Evolutionary conservation across 1,139 yeast genomes (phyloP), one percentile per base, ranked within the genome.

Genomic region (Magnusiomyces tetraspermus): DNA sequence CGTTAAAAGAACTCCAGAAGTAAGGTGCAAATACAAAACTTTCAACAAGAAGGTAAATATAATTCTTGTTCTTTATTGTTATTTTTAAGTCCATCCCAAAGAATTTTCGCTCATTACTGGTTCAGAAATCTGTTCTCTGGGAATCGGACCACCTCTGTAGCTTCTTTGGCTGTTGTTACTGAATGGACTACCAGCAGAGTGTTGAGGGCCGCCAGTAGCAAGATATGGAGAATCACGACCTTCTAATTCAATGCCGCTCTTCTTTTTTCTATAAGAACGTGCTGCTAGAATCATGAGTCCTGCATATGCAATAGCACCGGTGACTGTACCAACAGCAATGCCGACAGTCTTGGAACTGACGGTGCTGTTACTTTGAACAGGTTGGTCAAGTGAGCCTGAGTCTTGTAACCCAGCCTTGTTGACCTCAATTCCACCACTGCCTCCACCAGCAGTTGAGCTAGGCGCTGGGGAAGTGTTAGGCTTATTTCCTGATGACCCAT

Each of bases 91-190:
- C 73, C 73, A 70, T 33, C 74, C 74, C 17, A 70, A 61, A 21
- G 72, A 67, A 60, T 71, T 71, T 53, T 69, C 73, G 53, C 72
- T 65, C 63, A 67, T 66, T 19, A 71, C 71, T 13, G 74, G 74
- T 51, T 63, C 67, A 42, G 72, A 69, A 50, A 70, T 70, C 48
- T 62, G 66, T 30, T 48, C 59, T 49, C 43, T 51, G 30, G 31
- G 60, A 47, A 21, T 55, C 49, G 38, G 57, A 31, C 46, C 59
- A 51, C 28, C 49, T 6, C 47, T 15, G 4, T 6, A n/a, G 17
- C 43, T 40, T 6, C n/a, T n/a, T 4, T 8, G 43, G 17, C 26
- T 19, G 26, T 22, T 17, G n/a, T n/a, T n/a, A n/a, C n/a, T n/a
- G n/a, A n/a, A n/a, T 28, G 33, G 11, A 11, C 33, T 28, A 6